Percentiles rank a stretch among this genome's conserved stretches.
phyloP scores from a whole-genome alignment of 106 monocot species.

The Cymbidium sinense region DNA sequence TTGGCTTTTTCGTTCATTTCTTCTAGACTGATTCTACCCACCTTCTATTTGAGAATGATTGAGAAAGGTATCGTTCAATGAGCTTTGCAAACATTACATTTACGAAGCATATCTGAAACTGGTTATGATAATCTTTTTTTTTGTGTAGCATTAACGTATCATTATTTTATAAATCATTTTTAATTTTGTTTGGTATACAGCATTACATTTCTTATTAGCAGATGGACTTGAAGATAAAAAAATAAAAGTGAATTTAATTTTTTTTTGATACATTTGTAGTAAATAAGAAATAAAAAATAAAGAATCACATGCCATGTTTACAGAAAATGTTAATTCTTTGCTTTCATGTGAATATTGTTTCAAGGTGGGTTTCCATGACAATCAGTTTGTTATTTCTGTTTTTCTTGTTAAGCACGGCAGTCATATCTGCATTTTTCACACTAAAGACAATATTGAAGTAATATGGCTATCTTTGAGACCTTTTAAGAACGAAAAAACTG shows the following conservation, averaged over 20 bases:
- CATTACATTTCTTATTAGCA: too few relatives aligned
- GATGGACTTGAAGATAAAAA: too few relatives aligned
- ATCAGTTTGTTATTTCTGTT: not conserved
- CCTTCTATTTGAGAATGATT: constrained; percentile 71
- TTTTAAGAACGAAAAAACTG: not conserved
- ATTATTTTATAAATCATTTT: not conserved
- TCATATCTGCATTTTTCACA: not conserved
- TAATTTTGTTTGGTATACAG: too few relatives aligned
- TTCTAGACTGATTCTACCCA: constrained; percentile 2
- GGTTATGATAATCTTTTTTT: not conserved
- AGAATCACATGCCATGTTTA: too few relatives aligned
- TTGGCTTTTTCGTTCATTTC: not conserved
- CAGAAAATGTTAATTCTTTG: not conserved
- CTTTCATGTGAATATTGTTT: not conserved
- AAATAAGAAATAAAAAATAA: too few relatives aligned
- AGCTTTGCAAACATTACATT: constrained; percentile 23
- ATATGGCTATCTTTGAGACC: not conserved
- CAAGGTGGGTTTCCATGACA: not conserved
- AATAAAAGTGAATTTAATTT: too few relatives aligned
- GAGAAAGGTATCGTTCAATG: constrained; percentile 89
- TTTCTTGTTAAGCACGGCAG: too few relatives aligned
- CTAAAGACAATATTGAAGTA: not conserved
- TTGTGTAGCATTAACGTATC: not conserved
- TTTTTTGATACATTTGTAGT: too few relatives aligned
- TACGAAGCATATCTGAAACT: not conserved